Evolutionary conservation across 208 protist species (phyloP).

Genomic region (Trichomonas vaginalis): DNA sequence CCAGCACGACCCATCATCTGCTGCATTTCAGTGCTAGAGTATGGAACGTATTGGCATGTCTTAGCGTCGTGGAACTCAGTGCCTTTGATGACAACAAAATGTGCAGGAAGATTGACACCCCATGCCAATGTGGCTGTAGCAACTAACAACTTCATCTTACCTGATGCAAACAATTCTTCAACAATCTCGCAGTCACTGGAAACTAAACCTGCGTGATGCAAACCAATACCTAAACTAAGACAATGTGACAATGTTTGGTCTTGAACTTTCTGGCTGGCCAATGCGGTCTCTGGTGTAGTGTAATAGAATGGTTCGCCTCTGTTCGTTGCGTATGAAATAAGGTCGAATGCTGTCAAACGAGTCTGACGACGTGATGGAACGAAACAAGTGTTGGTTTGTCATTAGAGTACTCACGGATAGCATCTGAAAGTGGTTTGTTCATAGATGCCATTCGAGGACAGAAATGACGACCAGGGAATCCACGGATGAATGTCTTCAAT

Average conservation of each 20-base stretch:
- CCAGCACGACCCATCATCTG: slow-evolving; percentile 98
- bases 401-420: slow-evolving; percentile 48
- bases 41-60: slow-evolving; percentile 84
- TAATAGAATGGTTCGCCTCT: neutral
- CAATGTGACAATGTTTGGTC: slow-evolving; percentile 55
- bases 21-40: slow-evolving; percentile 93
- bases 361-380: slow-evolving; percentile 77
- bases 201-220: slow-evolving; percentile 89
- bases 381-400: slow-evolving; percentile 88
- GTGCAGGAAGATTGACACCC: slow-evolving; percentile 98
- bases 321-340: neutral
- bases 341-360: neutral
- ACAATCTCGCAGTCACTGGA: slow-evolving; percentile 53
- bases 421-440: slow-evolving; percentile 93
- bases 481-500: slow-evolving; percentile 48
- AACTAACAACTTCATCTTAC: slow-evolving; percentile 49
- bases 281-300: neutral
- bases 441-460: slow-evolving; percentile 96
- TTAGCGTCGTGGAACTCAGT: slow-evolving; percentile 96
- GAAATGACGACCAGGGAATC: slow-evolving; percentile 85
- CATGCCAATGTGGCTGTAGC: slow-evolving; percentile 99
- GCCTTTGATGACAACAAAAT: slow-evolving; percentile 98
- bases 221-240: slow-evolving; percentile 90
- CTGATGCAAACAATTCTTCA: neutral
- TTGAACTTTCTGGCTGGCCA: neutral